These are phyloP conservation scores for Phialemoniopsis sp. DNA, from an alignment of 2,329 filamentous ascomycete genomes.

Conservation along the genomic window DNA sequence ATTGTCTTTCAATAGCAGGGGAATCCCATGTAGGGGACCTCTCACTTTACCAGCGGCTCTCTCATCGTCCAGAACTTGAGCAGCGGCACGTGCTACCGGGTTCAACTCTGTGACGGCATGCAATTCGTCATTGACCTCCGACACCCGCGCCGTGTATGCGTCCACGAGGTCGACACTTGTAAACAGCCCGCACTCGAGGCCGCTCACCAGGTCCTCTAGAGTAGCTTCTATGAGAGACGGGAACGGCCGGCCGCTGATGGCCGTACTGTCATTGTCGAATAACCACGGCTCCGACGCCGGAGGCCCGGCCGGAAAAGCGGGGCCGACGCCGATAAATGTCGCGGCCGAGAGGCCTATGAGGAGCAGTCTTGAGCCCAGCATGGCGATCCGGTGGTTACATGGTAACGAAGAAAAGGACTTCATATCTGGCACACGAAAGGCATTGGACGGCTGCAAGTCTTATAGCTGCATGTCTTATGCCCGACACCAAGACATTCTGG, in stretches of 20 bases:
- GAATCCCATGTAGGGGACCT: constrained; percentile 58
- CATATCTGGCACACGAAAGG: too few species aligned
- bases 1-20: constrained; percentile 64
- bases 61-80: constrained; percentile 25
- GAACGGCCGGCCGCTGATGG: constrained; percentile 12
- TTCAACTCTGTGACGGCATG: constrained; percentile 29
- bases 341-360: too few species aligned
- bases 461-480: too few species aligned
- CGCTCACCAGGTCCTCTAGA: constrained; percentile 23
- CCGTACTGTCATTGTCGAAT: background rate
- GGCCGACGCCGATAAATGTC: too few species aligned
- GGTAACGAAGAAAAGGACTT: too few species aligned
- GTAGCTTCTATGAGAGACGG: constrained; percentile 25
- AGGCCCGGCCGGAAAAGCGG: too few species aligned
- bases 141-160: constrained; percentile 20
- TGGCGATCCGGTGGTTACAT: too few species aligned
- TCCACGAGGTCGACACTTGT: constrained; percentile 30
- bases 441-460: too few species aligned
- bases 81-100: constrained; percentile 31
- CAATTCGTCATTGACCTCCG: constrained; percentile 24
- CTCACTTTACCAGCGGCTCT: constrained; percentile 11
- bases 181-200: constrained; percentile 23
- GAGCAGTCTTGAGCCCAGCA: too few species aligned
- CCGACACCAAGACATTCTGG: too few species aligned
- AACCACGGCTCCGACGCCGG: too few species aligned